Evolutionary conservation across 2,329 filamentous ascomycete genomes (phyloP), one percentile per base, ranked within the genome.

Genomic region (Ceratocystis colombiana): DNA sequence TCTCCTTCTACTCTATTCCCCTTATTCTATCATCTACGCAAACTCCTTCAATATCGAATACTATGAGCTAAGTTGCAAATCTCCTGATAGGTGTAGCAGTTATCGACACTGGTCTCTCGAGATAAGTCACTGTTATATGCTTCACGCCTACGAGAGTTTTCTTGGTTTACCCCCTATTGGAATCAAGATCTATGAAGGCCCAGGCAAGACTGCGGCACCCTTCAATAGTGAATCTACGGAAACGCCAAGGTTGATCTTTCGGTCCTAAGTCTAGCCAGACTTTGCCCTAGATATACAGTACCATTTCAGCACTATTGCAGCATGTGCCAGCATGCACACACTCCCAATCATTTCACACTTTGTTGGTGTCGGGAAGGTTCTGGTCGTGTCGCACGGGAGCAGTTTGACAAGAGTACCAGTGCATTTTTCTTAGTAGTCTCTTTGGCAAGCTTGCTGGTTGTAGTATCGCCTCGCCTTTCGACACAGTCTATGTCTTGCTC

Each of bases 401-500:
- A 80, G 66, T 77, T 80, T 64, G 77, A 76, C 8, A 61, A 71
- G 6, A 70, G 70, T 7, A 77, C 73, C 2, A 75, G 76, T 50
- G 76, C 80, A 0, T 71, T 79, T 45, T 68, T 20, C 17, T 66
- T 15, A 61, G 61, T 33, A 61, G 66, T 12, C 46, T 64, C 37
- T 22, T 66, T 17, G 44, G 28, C 20, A 64, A 64, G 30, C 79
- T 79, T 0, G 75, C 79, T 15, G 79, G 82, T 68, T 75, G 76
- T 2, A 76, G 76, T 0, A 73, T 77, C 1, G 79, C 78, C 8
- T 80, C 78, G 65, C 70, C 82, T 4, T 81, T 82, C 68, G 79
- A 82, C 68, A 81, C 79, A 0, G 78, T 78, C 3, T 82, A 82
- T 65, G 76, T 78, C 4, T 79, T 80, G n/a, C 77, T 77, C 0